These are phyloP conservation scores for Chrysophaeum taylorii DNA, from an alignment of 352 stramenopile genomes.

Conservation along the genomic window DNA sequence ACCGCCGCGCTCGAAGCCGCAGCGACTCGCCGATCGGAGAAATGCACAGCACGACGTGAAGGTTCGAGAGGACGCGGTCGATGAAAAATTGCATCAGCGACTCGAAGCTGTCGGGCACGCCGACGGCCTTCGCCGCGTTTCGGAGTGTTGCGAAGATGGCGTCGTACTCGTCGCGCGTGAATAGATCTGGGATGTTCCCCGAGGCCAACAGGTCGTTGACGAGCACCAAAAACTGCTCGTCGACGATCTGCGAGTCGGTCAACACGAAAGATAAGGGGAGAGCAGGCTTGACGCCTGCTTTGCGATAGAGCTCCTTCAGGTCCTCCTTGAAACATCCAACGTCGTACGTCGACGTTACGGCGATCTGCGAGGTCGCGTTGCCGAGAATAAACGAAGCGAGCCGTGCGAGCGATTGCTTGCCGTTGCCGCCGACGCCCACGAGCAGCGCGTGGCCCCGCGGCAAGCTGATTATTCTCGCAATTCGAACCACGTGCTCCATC, in stretches of 20 bases:
- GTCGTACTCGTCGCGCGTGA: conserved; percentile 70
- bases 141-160: conserved; percentile 59
- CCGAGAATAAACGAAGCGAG: conserved; percentile 72
- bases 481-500: conserved; percentile 69
- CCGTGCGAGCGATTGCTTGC: conserved; percentile 75
- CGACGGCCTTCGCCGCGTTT: conserved; percentile 62
- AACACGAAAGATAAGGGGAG: conserved; percentile 70
- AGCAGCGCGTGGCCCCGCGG: conserved; percentile 65
- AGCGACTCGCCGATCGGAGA: conserved; percentile 62
- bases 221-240: conserved; percentile 69
- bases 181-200: conserved; percentile 63
- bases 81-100: conserved; percentile 75
- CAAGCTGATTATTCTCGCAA: conserved; percentile 63
- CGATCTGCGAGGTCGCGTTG: conserved; percentile 52
- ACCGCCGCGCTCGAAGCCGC: conserved; percentile 54
- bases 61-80: conserved; percentile 64
- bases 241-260: conserved; percentile 67
- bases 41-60: conserved; percentile 70
- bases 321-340: conserved; percentile 68
- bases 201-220: conserved; percentile 67
- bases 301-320: conserved; percentile 71
- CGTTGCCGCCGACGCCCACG: conserved; percentile 77
- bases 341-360: conserved; percentile 45
- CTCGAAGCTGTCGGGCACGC: conserved; percentile 73
- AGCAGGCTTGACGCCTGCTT: conserved; percentile 64